Percentiles rank a stretch among this genome's conserved stretches.
phyloP scores from a whole-genome alignment of 257 asterid genomes.

The Craterostigma plantagineum region DNA sequence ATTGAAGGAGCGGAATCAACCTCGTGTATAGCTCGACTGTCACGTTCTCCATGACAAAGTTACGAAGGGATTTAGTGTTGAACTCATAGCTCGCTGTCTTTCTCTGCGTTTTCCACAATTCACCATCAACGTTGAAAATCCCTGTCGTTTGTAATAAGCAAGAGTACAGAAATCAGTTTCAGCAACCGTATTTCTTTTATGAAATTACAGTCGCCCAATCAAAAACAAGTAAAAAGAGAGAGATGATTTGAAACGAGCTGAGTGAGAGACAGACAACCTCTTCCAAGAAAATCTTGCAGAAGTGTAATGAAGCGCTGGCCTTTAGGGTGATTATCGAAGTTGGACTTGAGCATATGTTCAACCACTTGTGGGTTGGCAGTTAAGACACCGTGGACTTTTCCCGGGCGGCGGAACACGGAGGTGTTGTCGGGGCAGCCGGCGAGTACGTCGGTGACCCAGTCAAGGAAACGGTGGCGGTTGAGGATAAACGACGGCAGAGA shows the following conservation, averaged over 20 bases:
- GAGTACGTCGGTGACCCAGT: constrained; percentile 52
- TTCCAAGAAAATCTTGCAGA: constrained; percentile 57
- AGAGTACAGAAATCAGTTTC: too few species aligned
- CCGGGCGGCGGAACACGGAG: constrained; percentile 61
- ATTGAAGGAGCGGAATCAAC: constrained; percentile 33
- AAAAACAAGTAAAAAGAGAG: too few species aligned
- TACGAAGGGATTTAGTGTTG: constrained; percentile 67
- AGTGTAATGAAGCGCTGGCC: constrained; percentile 39
- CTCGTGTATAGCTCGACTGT: constrained; percentile 28
- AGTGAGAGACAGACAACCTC: too few species aligned
- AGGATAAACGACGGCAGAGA: constrained; percentile 51
- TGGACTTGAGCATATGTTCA: constrained; percentile 54
- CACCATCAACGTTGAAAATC: constrained; percentile 60
- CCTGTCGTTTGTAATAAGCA: too few species aligned
- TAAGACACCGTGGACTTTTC: constrained; percentile 47
- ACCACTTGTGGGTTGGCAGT: constrained; percentile 59
- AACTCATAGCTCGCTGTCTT: constrained; percentile 85
- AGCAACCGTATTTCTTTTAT: too few species aligned
- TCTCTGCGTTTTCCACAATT: constrained; percentile 53
- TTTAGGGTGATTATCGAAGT: constrained; percentile 67
- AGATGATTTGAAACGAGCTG: too few species aligned
- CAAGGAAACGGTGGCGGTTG: constrained; percentile 80
- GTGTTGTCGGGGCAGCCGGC: constrained; percentile 36
- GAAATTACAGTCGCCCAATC: too few species aligned
- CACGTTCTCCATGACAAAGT: constrained; percentile 51